Percentiles rank a stretch among this genome's conserved stretches.
These are phyloP conservation scores for Corchorus capsularis DNA, from an alignment of 345 rosid species.

Conservation along the genomic window DNA sequence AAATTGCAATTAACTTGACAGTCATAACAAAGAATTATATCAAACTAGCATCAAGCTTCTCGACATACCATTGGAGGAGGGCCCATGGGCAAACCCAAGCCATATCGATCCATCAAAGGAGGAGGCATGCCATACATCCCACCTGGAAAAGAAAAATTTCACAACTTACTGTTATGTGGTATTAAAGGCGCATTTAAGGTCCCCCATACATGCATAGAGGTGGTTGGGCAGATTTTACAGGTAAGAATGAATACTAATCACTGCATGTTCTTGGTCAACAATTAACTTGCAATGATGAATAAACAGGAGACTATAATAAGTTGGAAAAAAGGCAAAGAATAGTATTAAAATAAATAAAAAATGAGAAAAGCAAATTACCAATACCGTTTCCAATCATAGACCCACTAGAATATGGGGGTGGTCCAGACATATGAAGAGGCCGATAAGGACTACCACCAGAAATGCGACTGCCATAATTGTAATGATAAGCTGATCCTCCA, in stretches of 20 bases:
- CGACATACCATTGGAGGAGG: conserved; percentile 79
- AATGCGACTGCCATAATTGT: conserved; percentile 69
- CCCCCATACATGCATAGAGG: background rate
- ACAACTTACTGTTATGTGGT: background rate
- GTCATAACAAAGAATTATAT: conserved; percentile 18
- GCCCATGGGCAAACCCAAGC: conserved; percentile 83
- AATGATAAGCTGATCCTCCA: conserved; percentile 93
- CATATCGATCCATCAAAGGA: conserved; percentile 87
- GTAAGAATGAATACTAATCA: background rate
- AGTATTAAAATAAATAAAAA: background rate
- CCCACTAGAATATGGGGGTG: conserved; percentile 81
- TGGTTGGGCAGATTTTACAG: background rate
- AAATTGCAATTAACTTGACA: conserved; percentile 9
- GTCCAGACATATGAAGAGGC: conserved; percentile 80
- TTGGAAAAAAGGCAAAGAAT: background rate
- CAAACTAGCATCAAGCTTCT: conserved; percentile 12
- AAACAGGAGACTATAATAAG: background rate
- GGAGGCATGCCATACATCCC: conserved; percentile 91
- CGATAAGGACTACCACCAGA: conserved; percentile 86
- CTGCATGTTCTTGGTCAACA: background rate
- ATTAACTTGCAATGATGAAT: background rate
- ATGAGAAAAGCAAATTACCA: conserved; percentile 10
- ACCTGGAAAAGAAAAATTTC: conserved; percentile 41
- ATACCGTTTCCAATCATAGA: conserved; percentile 88
- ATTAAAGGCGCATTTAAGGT: background rate